Percentiles rank a stretch among this genome's conserved stretches.
phyloP scores from a whole-genome alignment of 179 eudicot genomes.

The Silene coronaria region DNA sequence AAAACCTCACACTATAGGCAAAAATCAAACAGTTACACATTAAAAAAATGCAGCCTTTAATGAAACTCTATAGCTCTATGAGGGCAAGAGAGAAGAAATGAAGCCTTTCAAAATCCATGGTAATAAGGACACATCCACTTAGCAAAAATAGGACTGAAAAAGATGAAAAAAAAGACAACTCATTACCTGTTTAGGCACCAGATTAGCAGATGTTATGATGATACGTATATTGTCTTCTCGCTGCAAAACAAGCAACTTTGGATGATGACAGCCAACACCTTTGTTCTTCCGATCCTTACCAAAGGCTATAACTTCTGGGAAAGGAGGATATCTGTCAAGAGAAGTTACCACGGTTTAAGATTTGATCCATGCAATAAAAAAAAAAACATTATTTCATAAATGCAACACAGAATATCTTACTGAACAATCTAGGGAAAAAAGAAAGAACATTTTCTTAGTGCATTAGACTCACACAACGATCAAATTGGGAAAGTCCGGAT shows the following conservation, averaged over 20 bases:
- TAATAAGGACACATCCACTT: neutral
- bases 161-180: neutral
- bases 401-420: neutral
- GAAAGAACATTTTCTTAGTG: too few relatives aligned
- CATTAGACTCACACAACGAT: conserved; percentile 74
- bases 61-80: neutral
- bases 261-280: conserved; percentile 94
- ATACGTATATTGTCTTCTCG: conserved; percentile 67
- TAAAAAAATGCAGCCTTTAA: neutral
- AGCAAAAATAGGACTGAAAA: neutral
- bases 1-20: neutral
- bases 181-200: conserved; percentile 70
- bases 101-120: neutral
- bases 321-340: conserved; percentile 73
- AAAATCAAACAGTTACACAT: conserved; percentile 1
- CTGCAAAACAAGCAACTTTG: conserved; percentile 73
- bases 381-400: neutral
- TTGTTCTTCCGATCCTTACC: conserved; percentile 63
- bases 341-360: conserved; percentile 9
- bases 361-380: neutral
- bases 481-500: conserved; percentile 64
- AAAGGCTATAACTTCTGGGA: conserved; percentile 82
- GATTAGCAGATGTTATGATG: conserved; percentile 79
- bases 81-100: conserved; percentile 3
- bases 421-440: conserved; percentile 8